These are phyloP conservation scores for Vachellia pachyceras DNA, from an alignment of 306 rosid species.

Conservation along the genomic window DNA sequence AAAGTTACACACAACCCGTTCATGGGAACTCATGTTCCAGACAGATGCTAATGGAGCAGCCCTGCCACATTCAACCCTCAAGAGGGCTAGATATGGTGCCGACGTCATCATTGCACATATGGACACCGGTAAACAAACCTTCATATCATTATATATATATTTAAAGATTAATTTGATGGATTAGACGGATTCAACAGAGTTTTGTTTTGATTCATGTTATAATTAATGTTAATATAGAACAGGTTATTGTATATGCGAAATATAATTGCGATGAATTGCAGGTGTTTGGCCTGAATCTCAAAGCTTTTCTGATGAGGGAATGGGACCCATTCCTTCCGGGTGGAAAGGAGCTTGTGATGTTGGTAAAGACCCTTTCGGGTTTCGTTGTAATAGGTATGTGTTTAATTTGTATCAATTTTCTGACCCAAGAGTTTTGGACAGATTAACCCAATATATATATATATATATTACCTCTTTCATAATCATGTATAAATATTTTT, in stretches of 20 bases:
- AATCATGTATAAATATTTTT: too few relatives aligned
- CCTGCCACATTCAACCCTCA: background rate
- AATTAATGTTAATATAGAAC: too few relatives aligned
- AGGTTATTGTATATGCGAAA: too few relatives aligned
- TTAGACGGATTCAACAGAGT: too few relatives aligned
- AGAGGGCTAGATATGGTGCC: background rate
- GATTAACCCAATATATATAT: too few relatives aligned
- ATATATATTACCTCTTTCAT: too few relatives aligned
- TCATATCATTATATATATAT: background rate
- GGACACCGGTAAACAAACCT: background rate
- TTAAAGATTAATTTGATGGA: too few relatives aligned
- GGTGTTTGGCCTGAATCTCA: constrained; percentile 7
- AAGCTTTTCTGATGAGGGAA: background rate
- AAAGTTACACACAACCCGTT: background rate
- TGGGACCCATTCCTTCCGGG: background rate
- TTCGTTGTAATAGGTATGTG: background rate
- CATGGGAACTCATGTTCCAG: background rate
- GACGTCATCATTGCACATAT: background rate
- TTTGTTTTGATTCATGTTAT: too few relatives aligned
- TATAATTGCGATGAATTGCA: too few relatives aligned
- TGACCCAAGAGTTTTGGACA: too few relatives aligned
- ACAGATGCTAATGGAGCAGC: background rate
- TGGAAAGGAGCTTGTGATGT: constrained; percentile 1
- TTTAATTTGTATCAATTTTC: too few relatives aligned
- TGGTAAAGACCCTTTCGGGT: background rate